Conservation (phyloP, 805 yeast genomes). For the Candida montana region DNA sequence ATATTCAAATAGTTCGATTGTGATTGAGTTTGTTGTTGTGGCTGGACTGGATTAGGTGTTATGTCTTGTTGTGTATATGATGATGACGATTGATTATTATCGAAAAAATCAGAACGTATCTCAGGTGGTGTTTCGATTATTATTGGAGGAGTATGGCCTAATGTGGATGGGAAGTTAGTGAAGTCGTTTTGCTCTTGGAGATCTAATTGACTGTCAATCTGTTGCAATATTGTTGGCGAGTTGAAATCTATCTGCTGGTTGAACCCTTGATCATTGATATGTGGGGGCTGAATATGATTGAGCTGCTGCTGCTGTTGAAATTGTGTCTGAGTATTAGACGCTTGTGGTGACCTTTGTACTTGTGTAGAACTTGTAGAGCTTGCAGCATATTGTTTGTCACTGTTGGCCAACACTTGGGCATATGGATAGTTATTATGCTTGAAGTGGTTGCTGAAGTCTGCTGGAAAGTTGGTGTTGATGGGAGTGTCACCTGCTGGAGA, state of each 20-base stretch:
- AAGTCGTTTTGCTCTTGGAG: background rate
- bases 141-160: conserved; percentile 5
- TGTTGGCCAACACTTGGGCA: background rate
- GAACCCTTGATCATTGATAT: background rate
- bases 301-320: background rate
- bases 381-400: background rate
- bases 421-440: background rate
- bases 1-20: conserved; percentile 10
- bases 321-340: background rate
- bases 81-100: background rate
- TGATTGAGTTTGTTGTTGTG: background rate
- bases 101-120: background rate
- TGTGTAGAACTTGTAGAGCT: background rate
- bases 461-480: conserved; percentile 3
- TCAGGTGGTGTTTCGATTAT: conserved; percentile 10
- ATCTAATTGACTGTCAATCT: background rate
- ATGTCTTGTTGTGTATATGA: background rate
- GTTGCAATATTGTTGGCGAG: background rate
- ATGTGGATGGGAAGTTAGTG: background rate
- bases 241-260: background rate
- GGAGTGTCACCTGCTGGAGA: conserved; percentile 18
- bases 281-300: background rate
- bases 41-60: background rate
- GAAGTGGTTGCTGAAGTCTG: background rate
- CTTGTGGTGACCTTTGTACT: background rate